Percentiles rank a stretch among this genome's conserved stretches.
Conservation (phyloP, 148 eudicot species). For the Vaccinium corymbosum region DNA sequence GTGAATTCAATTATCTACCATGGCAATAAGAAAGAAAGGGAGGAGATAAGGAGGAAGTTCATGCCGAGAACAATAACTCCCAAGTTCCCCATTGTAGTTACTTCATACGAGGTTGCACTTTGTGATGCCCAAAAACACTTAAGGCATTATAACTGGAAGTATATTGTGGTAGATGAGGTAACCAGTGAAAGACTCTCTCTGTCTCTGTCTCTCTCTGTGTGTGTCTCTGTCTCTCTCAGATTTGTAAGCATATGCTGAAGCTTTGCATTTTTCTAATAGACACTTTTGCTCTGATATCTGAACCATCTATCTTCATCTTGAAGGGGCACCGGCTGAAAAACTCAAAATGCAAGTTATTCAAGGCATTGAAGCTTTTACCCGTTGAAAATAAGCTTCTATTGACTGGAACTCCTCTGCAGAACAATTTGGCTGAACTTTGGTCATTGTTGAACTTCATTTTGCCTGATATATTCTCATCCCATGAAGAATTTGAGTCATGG, state of each 20-base stretch:
- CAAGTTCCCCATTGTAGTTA: slow-evolving; percentile 76
- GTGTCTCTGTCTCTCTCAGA: background rate
- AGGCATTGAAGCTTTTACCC: slow-evolving; percentile 58
- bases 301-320: slow-evolving; percentile 15
- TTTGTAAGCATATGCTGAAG: slow-evolving; percentile 6
- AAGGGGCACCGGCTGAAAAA: slow-evolving; percentile 97
- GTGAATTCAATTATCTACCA: slow-evolving; percentile 81
- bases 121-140: slow-evolving; percentile 57
- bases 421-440: slow-evolving; percentile 98
- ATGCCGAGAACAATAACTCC: slow-evolving; percentile 79
- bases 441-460: slow-evolving; percentile 88
- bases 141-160: slow-evolving; percentile 91
- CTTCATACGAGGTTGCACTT: slow-evolving; percentile 89
- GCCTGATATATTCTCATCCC: slow-evolving; percentile 94
- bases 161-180: slow-evolving; percentile 97
- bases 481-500: slow-evolving; percentile 97
- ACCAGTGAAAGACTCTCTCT: slow-evolving; percentile 2
- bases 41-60: slow-evolving; percentile 57
- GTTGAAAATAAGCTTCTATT: slow-evolving; percentile 87
- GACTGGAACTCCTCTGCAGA: slow-evolving; percentile 98
- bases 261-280: background rate
- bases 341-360: slow-evolving; percentile 73
- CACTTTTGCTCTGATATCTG: slow-evolving; percentile 7
- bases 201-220: background rate
- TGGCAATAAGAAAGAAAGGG: slow-evolving; percentile 61